Conservation (phyloP, 176 grass and related monocot species). For the Saccharum officinarum region DNA sequence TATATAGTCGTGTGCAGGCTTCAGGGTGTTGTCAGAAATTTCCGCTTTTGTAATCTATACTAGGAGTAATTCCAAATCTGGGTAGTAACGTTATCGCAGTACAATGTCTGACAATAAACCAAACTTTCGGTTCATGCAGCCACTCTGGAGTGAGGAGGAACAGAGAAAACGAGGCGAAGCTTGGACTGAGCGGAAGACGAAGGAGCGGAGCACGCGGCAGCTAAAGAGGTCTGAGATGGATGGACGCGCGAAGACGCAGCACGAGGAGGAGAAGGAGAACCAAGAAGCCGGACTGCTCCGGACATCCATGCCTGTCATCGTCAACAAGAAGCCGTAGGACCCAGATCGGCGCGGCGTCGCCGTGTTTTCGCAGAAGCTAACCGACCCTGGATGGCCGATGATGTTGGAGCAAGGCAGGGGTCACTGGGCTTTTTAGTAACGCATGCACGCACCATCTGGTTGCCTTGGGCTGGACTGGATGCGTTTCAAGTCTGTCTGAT, state of each 20-base stretch:
- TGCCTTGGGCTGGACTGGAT: background rate
- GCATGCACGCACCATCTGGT: no score
- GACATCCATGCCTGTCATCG: background rate
- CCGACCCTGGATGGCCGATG: background rate
- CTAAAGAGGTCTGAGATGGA: slow-evolving; percentile 28
- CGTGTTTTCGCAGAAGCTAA: slow-evolving; percentile 31
- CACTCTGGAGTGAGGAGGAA: slow-evolving; percentile 43
- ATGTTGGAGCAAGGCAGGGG: slow-evolving; percentile 8
- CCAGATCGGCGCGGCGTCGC: slow-evolving; percentile 3
- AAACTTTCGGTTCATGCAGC: slow-evolving; percentile 1
- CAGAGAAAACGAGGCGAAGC: slow-evolving; percentile 29
- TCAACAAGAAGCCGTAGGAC: slow-evolving; percentile 1
- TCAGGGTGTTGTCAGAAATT: background rate
- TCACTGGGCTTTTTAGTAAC: background rate
- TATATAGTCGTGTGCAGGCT: background rate
- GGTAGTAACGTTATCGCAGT: background rate
- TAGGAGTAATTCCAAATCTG: background rate
- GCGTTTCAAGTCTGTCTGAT: no score
- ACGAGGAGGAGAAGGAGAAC: slow-evolving; percentile 17
- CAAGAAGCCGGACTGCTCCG: background rate
- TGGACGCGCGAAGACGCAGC: background rate
- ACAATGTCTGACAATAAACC: slow-evolving; percentile 11
- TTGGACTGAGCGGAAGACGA: slow-evolving; percentile 33
- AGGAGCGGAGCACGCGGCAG: slow-evolving; percentile 12
- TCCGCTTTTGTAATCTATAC: background rate